Evolutionary conservation across 1,139 yeast species (phyloP).

Genomic region (Yamadazyma friedrichii): DNA sequence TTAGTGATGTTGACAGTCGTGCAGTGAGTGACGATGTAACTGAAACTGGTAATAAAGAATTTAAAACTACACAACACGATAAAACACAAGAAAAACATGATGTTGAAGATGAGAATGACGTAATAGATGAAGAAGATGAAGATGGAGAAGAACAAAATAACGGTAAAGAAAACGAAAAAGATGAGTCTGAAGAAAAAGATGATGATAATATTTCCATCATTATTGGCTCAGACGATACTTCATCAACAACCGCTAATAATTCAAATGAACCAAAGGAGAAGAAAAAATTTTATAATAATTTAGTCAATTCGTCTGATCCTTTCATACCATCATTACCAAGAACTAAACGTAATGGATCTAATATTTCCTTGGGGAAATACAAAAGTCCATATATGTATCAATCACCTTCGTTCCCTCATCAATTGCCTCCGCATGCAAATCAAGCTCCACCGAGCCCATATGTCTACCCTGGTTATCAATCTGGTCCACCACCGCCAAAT

Average conservation of each 20-base stretch:
- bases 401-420: slow-evolving; percentile 2
- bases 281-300: slow-evolving; percentile 16
- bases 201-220: slow-evolving; percentile 45
- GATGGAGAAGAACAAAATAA: neutral
- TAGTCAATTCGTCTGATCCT: slow-evolving; percentile 22
- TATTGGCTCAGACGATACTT: slow-evolving; percentile 38
- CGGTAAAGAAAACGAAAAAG: neutral
- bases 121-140: neutral
- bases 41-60: neutral
- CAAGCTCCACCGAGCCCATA: slow-evolving; percentile 7
- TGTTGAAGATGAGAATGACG: slow-evolving; percentile 7
- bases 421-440: neutral
- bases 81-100: slow-evolving; percentile 7
- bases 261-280: slow-evolving; percentile 14
- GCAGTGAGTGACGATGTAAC: neutral
- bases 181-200: slow-evolving; percentile 28
- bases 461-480: neutral
- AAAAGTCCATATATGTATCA: slow-evolving; percentile 3
- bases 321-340: slow-evolving; percentile 14
- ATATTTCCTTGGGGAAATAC: slow-evolving; percentile 20
- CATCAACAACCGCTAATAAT: slow-evolving; percentile 25
- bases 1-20: neutral
- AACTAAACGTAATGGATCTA: slow-evolving; percentile 22
- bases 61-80: slow-evolving; percentile 7
- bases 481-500: neutral